phyloP scores from a whole-genome alignment of 2,329 filamentous ascomycete genomes.

The Graphilbum sp. region DNA sequence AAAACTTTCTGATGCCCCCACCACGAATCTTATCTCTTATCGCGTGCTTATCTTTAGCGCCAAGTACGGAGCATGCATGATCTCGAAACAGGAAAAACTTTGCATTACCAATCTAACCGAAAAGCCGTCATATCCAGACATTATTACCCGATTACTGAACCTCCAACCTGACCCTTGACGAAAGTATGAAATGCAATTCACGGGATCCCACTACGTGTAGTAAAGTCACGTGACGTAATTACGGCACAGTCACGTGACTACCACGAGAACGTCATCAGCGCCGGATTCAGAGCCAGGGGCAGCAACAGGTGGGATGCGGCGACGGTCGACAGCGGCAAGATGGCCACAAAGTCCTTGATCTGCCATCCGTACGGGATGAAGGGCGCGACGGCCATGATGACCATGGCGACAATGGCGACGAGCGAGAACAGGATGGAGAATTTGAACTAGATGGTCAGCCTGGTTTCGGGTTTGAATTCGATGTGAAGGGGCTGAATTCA shows the following conservation, averaged over 20 bases:
- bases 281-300: conserved; percentile 61
- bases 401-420: conserved; percentile 41
- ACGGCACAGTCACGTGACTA: no score
- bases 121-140: no score
- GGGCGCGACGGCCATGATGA: conserved; percentile 44
- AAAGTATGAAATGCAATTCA: no score
- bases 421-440: conserved; percentile 49
- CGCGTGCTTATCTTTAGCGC: background rate
- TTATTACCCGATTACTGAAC: no score
- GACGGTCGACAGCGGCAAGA: conserved; percentile 61
- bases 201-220: no score
- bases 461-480: no score
- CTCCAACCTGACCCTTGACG: no score
- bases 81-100: no score
- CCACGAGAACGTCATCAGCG: conserved; percentile 66
- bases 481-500: no score
- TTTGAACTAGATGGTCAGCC: conserved; percentile 53
- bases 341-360: conserved; percentile 58
- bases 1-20: background rate
- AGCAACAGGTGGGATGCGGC: conserved; percentile 51
- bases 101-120: no score
- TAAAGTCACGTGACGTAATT: no score
- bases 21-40: background rate
- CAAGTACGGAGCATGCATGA: no score
- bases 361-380: conserved; percentile 51